Evolutionary conservation across 352 stramenopile genomes (phyloP).

Genomic region (Plasmopara muralis): DNA sequence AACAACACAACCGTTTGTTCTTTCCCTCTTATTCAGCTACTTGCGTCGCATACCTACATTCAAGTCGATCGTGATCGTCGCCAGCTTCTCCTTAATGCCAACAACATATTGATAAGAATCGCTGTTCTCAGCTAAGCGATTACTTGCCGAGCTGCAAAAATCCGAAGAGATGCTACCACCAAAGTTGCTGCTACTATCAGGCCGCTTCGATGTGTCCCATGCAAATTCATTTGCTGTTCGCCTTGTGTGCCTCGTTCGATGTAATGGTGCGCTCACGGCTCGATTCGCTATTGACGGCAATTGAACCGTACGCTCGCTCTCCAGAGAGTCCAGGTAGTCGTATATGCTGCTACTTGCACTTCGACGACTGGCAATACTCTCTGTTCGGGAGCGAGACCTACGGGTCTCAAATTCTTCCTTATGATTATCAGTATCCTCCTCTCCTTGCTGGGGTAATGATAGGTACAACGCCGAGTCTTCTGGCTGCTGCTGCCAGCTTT

Average conservation of each 20-base stretch:
- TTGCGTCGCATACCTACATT: slow-evolving; percentile 32
- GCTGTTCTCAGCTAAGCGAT: slow-evolving; percentile 20
- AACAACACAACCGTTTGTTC: not conserved
- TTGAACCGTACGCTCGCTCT: slow-evolving; percentile 52
- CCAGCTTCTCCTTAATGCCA: slow-evolving; percentile 74
- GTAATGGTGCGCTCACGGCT: slow-evolving; percentile 7
- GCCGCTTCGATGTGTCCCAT: slow-evolving; percentile 25
- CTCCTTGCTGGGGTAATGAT: slow-evolving; percentile 31
- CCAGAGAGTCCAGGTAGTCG: slow-evolving; percentile 70
- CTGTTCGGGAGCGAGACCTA: slow-evolving; percentile 19
- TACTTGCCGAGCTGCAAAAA: slow-evolving; percentile 28
- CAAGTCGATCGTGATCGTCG: slow-evolving; percentile 71
- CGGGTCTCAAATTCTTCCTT: slow-evolving; percentile 25
- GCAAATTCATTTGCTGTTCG: slow-evolving; percentile 20
- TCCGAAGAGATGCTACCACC: slow-evolving; percentile 15
- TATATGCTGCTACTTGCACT: slow-evolving; percentile 50
- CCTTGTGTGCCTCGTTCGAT: slow-evolving; percentile 9
- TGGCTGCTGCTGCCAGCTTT: slow-evolving; percentile 24
- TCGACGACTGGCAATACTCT: slow-evolving; percentile 9
- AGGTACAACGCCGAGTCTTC: slow-evolving; percentile 34
- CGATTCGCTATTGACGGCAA: slow-evolving; percentile 32
- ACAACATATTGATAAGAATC: slow-evolving; percentile 54
- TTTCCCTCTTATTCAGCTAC: slow-evolving; percentile 2
- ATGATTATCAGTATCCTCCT: slow-evolving; percentile 19
- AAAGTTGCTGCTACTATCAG: slow-evolving; percentile 5